These are phyloP conservation scores for Gamarada debralockiae DNA, from an alignment of 495 filamentous ascomycete genomes.

Conservation along the genomic window DNA sequence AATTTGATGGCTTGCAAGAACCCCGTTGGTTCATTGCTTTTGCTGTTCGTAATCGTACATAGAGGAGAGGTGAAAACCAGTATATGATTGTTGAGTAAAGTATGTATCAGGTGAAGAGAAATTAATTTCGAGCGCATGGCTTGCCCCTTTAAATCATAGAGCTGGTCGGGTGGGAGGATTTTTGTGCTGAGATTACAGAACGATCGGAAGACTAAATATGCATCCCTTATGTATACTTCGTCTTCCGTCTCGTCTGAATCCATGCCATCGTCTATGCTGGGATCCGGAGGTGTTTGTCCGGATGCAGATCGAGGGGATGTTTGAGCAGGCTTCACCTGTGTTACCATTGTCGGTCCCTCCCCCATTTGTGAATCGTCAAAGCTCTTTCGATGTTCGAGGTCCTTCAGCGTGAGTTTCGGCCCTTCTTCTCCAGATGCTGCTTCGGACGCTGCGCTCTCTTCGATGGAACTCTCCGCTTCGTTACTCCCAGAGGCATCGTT, in stretches of 20 bases:
- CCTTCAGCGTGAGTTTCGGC: slow-evolving; percentile 90
- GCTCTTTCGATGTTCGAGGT: slow-evolving; percentile 88
- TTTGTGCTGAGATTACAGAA: slow-evolving; percentile 98
- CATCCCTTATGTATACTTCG: slow-evolving; percentile 93
- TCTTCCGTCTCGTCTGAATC: slow-evolving; percentile 84
- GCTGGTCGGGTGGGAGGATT: slow-evolving; percentile 78
- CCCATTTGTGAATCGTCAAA: slow-evolving; percentile 89
- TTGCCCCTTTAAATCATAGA: slow-evolving; percentile 87
- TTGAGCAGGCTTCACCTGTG: slow-evolving; percentile 61
- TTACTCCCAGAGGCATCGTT: slow-evolving; percentile 39
- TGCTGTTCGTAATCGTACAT: slow-evolving; percentile 84
- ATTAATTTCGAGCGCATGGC: slow-evolving; percentile 97
- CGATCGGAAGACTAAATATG: slow-evolving; percentile 93
- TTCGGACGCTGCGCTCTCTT: slow-evolving; percentile 51
- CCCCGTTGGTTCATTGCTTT: slow-evolving; percentile 76
- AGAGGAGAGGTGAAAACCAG: slow-evolving; percentile 82
- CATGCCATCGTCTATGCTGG: slow-evolving; percentile 40
- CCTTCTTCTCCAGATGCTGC: slow-evolving; percentile 50
- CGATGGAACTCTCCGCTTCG: slow-evolving; percentile 27
- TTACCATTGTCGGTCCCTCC: slow-evolving; percentile 92
- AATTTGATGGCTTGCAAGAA: slow-evolving; percentile 96
- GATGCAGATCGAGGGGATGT: slow-evolving; percentile 56
- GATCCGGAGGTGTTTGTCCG: slow-evolving; percentile 41
- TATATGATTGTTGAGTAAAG: slow-evolving; percentile 87
- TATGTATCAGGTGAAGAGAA: slow-evolving; percentile 91